Evolutionary conservation across 2,329 filamentous ascomycete species (phyloP).

Genomic region (Diplocarpon rosae): DNA sequence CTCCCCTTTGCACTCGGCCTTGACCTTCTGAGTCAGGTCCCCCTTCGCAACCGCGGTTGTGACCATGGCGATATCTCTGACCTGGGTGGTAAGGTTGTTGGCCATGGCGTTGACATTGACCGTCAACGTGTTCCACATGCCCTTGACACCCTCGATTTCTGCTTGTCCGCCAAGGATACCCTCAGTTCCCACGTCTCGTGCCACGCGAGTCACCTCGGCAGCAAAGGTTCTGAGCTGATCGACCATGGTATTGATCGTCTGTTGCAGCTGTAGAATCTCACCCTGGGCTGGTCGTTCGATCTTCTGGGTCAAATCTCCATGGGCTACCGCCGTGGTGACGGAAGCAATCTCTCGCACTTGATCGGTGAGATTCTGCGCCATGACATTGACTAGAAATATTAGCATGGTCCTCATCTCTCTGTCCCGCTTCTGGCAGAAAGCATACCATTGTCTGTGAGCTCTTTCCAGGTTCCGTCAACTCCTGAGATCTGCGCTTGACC

Average conservation of each 20-base stretch:
- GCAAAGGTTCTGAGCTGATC: conserved; percentile 76
- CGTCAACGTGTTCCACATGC: conserved; percentile 81
- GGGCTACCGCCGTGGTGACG: conserved; percentile 72
- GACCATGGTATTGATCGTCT: conserved; percentile 85
- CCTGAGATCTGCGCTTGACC: conserved; percentile 90
- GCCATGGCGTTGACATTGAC: conserved; percentile 85
- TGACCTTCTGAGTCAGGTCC: conserved; percentile 93
- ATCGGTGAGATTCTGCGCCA: conserved; percentile 73
- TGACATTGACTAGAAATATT: conserved; percentile 54
- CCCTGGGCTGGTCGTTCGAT: conserved; percentile 71
- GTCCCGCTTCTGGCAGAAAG: not conserved
- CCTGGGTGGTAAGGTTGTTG: conserved; percentile 76
- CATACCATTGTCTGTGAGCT: conserved; percentile 75
- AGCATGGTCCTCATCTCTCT: conserved; percentile 5
- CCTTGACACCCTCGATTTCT: conserved; percentile 72
- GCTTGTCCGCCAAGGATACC: conserved; percentile 74
- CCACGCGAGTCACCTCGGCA: conserved; percentile 72
- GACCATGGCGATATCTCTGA: conserved; percentile 86
- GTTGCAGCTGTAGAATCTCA: conserved; percentile 73
- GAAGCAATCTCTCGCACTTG: conserved; percentile 80
- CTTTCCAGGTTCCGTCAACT: conserved; percentile 95
- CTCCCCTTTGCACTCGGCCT: conserved; percentile 84
- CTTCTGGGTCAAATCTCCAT: conserved; percentile 75
- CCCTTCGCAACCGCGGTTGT: conserved; percentile 66
- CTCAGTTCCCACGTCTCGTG: conserved; percentile 74